Base-by-base conservation (phyloP, 1,284 basidiomycete species). In the Moesziomyces sp. region DNA sequence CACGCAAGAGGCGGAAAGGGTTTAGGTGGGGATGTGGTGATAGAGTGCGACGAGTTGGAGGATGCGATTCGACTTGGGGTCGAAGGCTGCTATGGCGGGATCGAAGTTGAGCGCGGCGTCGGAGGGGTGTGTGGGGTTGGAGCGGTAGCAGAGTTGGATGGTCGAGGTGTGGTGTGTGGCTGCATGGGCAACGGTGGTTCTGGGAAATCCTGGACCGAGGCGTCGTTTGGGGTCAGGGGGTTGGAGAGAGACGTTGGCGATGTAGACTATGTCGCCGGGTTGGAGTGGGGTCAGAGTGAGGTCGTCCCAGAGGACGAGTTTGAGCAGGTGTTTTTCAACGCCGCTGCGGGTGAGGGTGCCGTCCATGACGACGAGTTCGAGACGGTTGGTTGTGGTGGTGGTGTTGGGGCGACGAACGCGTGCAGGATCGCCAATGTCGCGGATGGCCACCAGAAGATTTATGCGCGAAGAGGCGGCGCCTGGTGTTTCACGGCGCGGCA, bases 361-460 rank as follows among this genome's bases (percentile, higher is more conserved):
- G 28, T 72, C 69, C 58, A 72, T 62, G 3, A 72, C 69, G 8
- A 56, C 16, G 18, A 72, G 21, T 26, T 65, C 52, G 0, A 62
- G 30, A 7, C 24, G 46, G 5, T 23, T n/a, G 26, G 21, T 9
- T 10, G 21, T 3, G 3, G 21, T 9, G 18, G 21, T 3, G 3
- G 9, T 42, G 18, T n/a, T n/a, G 10, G 48, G 54, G 5, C 5
- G 13, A 9, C 64, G 10, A 1, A 74, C 64, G 10, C 50, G 14
- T 7, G 3, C n/a, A 1, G 61, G 21, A 19, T 69, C 61, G 1
- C 60, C 65, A 0, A 69, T 58, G 23, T 68, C 54, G 28, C 56
- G 65, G 19, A 74, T 46, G 9, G 65, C 71, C 1, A 69, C 71
- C 2, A 74, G 46, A 11, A 74, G 49, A 19, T 74, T 61, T 10